Conservation (phyloP, 805 yeast species). For the Candida khao-thaluensis region DNA sequence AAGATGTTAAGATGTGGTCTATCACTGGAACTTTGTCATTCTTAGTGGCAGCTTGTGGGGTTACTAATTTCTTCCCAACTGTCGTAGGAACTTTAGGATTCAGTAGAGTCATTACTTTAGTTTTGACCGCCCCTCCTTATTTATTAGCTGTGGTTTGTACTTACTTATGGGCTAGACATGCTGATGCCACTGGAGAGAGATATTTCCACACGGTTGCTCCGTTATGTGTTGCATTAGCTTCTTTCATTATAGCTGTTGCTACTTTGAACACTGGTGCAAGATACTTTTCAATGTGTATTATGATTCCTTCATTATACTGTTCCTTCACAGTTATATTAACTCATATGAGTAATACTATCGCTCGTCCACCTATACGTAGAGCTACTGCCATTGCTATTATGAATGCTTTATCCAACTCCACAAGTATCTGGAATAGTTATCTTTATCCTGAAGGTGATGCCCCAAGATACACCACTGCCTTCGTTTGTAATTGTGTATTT, state of each 20-base stretch:
- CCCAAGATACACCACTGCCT: constrained; percentile 50
- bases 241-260: constrained; percentile 50
- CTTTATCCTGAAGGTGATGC: constrained; percentile 45
- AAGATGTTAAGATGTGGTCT: constrained; percentile 49
- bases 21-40: constrained; percentile 43
- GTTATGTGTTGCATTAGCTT: constrained; percentile 37
- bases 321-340: constrained; percentile 52
- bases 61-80: constrained; percentile 60
- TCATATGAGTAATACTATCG: constrained; percentile 56
- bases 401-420: constrained; percentile 56
- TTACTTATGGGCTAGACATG: constrained; percentile 53
- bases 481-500: constrained; percentile 49
- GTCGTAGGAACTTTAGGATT: constrained; percentile 57
- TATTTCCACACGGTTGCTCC: constrained; percentile 50
- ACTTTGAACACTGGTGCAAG: constrained; percentile 56
- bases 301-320: constrained; percentile 57
- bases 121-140: constrained; percentile 62
- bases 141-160: constrained; percentile 50
- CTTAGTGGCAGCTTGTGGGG: constrained; percentile 59
- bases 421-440: constrained; percentile 57
- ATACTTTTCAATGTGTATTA: constrained; percentile 57
- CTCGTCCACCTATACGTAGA: constrained; percentile 59
- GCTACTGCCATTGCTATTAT: constrained; percentile 57
- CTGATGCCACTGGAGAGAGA: constrained; percentile 56
- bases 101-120: constrained; percentile 47